These are phyloP conservation scores for Fusarium succisae DNA, from an alignment of 2,329 filamentous ascomycete species.

Conservation along the genomic window DNA sequence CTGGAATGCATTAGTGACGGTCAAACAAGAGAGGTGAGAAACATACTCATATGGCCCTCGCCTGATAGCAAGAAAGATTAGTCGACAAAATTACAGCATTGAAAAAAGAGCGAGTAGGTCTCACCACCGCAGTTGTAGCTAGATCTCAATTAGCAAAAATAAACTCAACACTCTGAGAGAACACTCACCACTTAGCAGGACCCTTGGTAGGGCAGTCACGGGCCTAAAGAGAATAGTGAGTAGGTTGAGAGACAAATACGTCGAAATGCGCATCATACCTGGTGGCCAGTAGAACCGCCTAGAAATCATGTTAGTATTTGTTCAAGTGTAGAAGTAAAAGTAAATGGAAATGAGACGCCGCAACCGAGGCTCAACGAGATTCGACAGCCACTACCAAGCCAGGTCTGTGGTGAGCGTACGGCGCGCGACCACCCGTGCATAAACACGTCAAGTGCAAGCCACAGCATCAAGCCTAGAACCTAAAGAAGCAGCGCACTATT, in stretches of 20 bases:
- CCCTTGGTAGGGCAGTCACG: conserved; percentile 88
- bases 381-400: conserved; percentile 1
- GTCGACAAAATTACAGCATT: conserved; percentile 14
- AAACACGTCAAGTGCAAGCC: background rate
- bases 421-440: conserved; percentile 6
- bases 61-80: conserved; percentile 48
- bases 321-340: background rate
- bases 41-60: conserved; percentile 82
- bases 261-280: conserved; percentile 63
- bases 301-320: conserved; percentile 39
- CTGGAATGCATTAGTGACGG: conserved; percentile 51
- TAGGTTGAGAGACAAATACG: background rate
- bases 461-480: background rate
- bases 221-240: conserved; percentile 61
- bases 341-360: background rate
- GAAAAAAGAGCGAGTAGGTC: conserved; percentile 37
- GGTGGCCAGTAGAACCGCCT: conserved; percentile 79
- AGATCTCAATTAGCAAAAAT: conserved; percentile 6
- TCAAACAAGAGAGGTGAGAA: background rate
- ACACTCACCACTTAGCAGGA: conserved; percentile 79
- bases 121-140: conserved; percentile 86
- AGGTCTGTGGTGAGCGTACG: background rate
- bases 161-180: background rate
- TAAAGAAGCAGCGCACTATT: background rate
- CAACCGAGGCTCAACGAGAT: background rate